Percentiles rank a stretch among this genome's conserved stretches.
Conservation (phyloP, 2,329 filamentous ascomycete species). For the Exophiala alcalophila region DNA sequence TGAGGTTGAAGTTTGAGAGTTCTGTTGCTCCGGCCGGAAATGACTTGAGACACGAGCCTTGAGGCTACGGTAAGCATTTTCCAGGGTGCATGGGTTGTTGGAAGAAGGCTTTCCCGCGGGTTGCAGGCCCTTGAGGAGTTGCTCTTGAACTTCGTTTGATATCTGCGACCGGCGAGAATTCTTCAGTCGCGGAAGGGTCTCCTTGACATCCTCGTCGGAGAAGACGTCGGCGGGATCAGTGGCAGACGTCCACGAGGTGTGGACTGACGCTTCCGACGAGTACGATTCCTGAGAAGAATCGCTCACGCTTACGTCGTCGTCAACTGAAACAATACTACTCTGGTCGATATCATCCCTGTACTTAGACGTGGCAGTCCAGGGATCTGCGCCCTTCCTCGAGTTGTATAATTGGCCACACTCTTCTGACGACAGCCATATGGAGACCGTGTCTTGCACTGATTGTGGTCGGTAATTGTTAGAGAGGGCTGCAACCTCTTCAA, state of each 20-base stretch:
- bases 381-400: constrained; percentile 3
- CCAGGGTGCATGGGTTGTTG: not conserved
- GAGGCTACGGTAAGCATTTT: constrained; percentile 4
- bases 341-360: constrained; percentile 17
- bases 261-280: constrained; percentile 22
- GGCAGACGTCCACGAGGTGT: constrained; percentile 19
- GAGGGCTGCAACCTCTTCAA: constrained; percentile 11
- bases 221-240: constrained; percentile 18
- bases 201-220: constrained; percentile 20
- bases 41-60: constrained; percentile 3
- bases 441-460: constrained; percentile 19
- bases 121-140: constrained; percentile 12
- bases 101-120: constrained; percentile 2
- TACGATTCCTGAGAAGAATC: constrained; percentile 21
- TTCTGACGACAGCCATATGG: constrained; percentile 16
- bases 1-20: not conserved
- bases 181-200: constrained; percentile 7
- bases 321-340: constrained; percentile 16
- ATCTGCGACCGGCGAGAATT: constrained; percentile 5
- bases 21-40: constrained; percentile 1
- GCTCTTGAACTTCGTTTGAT: constrained; percentile 12
- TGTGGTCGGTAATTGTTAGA: constrained; percentile 14
- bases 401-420: constrained; percentile 7
- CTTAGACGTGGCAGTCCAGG: constrained; percentile 1
- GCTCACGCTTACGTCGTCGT: constrained; percentile 21